phyloP scores from a whole-genome alignment of 352 stramenopile species.

The Globisporangium paddicum region DNA sequence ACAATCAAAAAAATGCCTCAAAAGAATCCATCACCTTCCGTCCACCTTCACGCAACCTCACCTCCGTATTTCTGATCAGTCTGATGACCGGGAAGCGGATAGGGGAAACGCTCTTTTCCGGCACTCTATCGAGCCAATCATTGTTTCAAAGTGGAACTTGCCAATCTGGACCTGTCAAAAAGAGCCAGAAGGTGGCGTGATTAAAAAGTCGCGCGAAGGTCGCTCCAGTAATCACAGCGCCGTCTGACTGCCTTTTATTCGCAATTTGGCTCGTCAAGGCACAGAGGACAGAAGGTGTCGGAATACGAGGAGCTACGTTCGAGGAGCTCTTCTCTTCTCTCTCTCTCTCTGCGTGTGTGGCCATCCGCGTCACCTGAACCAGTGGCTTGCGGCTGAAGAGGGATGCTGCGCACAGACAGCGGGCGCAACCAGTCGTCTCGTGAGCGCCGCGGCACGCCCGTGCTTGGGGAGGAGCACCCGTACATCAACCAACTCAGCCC shows the following conservation, averaged over 20 bases:
- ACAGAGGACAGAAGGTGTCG: not conserved
- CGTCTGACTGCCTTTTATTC: not conserved
- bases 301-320: too few relatives aligned
- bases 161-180: not conserved
- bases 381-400: not conserved
- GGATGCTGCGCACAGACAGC: slow-evolving; percentile 19
- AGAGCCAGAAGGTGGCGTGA: slow-evolving; percentile 11
- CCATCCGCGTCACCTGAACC: not conserved
- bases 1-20: not conserved
- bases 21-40: not conserved
- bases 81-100: not conserved
- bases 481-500: slow-evolving; percentile 54
- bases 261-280: not conserved
- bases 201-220: slow-evolving; percentile 16
- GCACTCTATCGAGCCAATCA: too few relatives aligned
- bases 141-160: not conserved
- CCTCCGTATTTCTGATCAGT: not conserved
- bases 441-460: slow-evolving; percentile 56
- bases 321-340: not conserved
- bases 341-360: too few relatives aligned
- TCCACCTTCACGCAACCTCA: not conserved
- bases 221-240: not conserved
- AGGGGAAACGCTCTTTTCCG: too few relatives aligned
- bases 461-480: slow-evolving; percentile 62
- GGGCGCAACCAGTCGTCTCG: slow-evolving; percentile 20